Percentiles rank a stretch among this genome's conserved stretches.
Evolutionary conservation across 2,329 filamentous ascomycete species (phyloP).

Genomic region (Pseudogymnoascus sp.): DNA sequence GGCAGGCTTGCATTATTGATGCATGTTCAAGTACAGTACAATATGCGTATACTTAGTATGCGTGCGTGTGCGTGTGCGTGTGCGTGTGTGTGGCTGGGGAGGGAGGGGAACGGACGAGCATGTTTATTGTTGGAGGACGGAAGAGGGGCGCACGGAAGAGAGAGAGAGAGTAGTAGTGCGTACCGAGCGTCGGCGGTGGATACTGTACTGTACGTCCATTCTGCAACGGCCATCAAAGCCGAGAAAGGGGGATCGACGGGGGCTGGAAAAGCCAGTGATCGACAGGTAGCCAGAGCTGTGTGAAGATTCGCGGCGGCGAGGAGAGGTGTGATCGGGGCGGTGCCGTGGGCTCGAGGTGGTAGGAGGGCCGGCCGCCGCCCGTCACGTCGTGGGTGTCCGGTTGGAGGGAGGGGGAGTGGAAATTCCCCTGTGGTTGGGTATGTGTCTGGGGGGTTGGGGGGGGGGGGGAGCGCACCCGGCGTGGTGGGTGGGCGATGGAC

Average conservation of each 20-base stretch:
- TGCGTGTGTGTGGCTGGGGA: background rate
- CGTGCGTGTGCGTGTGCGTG: background rate
- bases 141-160: background rate
- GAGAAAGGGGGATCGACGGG: background rate
- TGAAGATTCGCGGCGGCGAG: background rate
- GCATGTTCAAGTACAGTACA: background rate
- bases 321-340: background rate
- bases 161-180: background rate
- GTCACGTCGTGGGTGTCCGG: background rate
- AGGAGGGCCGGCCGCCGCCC: background rate
- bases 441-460: background rate
- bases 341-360: background rate
- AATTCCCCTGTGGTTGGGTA: background rate
- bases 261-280: background rate
- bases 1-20: background rate
- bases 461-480: background rate
- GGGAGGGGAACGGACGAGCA: background rate
- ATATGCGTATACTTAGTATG: background rate
- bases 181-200: background rate
- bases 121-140: background rate
- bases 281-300: background rate
- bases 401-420: background rate
- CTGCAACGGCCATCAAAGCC: background rate
- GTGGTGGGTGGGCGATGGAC: background rate
- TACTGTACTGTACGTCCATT: background rate